Conservation (phyloP, 192 early-diverging fungal genomes). For the Coemansia sp. region DNA sequence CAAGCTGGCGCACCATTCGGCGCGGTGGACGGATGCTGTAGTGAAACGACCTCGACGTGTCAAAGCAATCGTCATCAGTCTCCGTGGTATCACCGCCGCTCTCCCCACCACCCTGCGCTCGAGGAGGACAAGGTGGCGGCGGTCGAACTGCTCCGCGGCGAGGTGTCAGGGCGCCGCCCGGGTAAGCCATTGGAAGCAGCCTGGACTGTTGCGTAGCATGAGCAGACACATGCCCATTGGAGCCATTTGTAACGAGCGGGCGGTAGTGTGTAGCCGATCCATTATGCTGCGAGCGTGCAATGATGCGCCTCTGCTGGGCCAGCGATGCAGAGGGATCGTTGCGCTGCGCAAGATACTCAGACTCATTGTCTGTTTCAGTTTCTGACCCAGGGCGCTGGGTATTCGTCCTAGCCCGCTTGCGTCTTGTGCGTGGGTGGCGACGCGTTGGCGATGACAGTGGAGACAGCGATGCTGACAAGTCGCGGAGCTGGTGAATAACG, state of each 20-base stretch:
- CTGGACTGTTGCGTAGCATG: background rate
- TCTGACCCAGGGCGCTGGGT: conserved; percentile 24
- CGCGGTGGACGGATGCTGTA: conserved; percentile 37
- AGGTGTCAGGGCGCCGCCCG: background rate
- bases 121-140: background rate
- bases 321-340: background rate
- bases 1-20: conserved; percentile 38
- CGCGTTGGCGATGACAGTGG: conserved; percentile 20
- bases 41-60: conserved; percentile 21
- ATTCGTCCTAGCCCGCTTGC: background rate
- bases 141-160: background rate
- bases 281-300: background rate
- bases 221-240: background rate
- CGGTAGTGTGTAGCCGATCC: background rate
- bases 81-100: conserved; percentile 44
- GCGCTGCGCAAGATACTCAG: background rate
- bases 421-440: conserved; percentile 8
- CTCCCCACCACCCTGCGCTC: background rate
- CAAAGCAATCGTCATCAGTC: conserved; percentile 51
- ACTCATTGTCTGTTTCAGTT: conserved; percentile 29
- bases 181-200: background rate
- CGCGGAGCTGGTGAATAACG: conserved; percentile 3
- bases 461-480: conserved; percentile 21
- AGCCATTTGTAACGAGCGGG: background rate
- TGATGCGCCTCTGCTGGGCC: background rate